phyloP scores from a whole-genome alignment of 768 basidiomycete genomes.

The Kwoniella botswanensis region DNA sequence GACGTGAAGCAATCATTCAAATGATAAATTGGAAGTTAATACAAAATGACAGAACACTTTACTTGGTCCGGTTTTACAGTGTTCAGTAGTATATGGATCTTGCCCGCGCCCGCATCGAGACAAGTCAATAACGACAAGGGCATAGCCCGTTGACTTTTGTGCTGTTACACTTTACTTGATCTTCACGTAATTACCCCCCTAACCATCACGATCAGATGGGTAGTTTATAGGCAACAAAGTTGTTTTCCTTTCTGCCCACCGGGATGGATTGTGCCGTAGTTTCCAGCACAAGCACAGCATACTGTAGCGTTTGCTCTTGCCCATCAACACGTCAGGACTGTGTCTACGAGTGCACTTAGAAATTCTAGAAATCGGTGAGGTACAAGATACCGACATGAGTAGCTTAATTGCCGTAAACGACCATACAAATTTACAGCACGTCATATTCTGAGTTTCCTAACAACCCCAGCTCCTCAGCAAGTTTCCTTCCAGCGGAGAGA shows the following conservation, averaged over 20 bases:
- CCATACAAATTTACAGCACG: background rate
- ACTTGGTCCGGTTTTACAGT: too few species aligned
- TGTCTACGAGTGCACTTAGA: background rate
- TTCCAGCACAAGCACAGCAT: background rate
- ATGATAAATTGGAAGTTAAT: too few species aligned
- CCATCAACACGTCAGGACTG: background rate
- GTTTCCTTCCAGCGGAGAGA: too few species aligned
- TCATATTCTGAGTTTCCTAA: too few species aligned
- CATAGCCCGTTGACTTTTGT: background rate
- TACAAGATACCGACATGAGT: background rate
- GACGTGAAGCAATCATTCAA: too few species aligned
- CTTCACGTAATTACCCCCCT: background rate
- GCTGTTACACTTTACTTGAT: background rate
- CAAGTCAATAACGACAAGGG: background rate
- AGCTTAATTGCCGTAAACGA: background rate
- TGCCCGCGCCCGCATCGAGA: too few species aligned
- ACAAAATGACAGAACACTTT: too few species aligned
- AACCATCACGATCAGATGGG: background rate
- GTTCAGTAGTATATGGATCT: too few species aligned
- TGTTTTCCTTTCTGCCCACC: background rate
- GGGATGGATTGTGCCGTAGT: background rate
- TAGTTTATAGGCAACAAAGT: background rate
- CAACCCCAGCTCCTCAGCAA: too few species aligned
- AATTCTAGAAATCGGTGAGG: background rate
- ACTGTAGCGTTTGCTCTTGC: background rate